Base-by-base conservation (phyloP, 2,329 filamentous ascomycete species). In the Albophoma yamanashiensis region DNA sequence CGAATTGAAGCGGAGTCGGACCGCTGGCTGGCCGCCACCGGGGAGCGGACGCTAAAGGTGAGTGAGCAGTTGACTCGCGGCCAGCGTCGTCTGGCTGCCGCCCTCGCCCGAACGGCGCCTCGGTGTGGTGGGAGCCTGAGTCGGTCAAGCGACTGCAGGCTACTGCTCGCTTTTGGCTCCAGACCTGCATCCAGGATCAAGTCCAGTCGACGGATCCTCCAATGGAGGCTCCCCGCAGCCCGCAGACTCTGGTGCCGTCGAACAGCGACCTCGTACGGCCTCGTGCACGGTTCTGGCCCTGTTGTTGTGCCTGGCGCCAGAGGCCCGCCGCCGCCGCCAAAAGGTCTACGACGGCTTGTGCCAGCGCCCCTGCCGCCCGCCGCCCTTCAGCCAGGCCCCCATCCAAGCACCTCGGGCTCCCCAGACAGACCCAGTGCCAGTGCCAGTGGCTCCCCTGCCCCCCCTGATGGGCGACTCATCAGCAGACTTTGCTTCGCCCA, bases 401-500 rank as follows among this genome's bases (percentile, higher is more conserved):
- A 45, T 42, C 57, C 52, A 40, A 17, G 47, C 47, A 20, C 47
- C 47, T 50, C 27, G 27, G 47, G 47, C 36, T 59, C 31, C n/a
- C 39, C 36, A 38, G 36, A 38, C 36, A 38, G 36, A 38, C 36
- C 36, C 20, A 15, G n/a, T 36, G 52, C 58, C 20, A 15, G n/a
- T 36, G 52, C 58, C 47, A 52, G 47, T 40, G 31, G 22, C 14
- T 40, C 60, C 61, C 61, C 57, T 58, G 27, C 27, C 58, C 61
- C 56, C 45, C 47, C 59, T 59, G 59, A 61, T 56, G 38, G 58
- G 27, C 58, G 56, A 42, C 60, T 58, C 58, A 59, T 62, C 64
- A 63, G 64, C 63, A 66, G 62, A 64, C 63, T 66, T 65, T 62
- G 61, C 62, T 56, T 59, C 45, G 60, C 63, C 63, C 62, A 61